Evolutionary conservation across 352 stramenopile species (phyloP).

Genomic region (Pythium apleroticum): DNA sequence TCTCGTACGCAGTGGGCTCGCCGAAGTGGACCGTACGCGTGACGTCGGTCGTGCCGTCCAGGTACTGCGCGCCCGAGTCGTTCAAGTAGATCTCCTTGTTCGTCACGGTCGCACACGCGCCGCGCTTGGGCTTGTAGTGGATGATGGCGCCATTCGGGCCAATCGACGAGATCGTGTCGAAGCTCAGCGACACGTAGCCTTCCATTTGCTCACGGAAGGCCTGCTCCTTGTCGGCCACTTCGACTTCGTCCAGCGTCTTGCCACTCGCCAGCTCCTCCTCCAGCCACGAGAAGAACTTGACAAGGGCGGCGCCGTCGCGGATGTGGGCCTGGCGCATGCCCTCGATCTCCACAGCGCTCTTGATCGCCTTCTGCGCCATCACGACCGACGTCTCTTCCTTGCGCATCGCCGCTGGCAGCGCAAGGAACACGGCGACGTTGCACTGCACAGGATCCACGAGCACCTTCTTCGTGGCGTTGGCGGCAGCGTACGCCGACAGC

Average conservation of each 20-base stretch:
- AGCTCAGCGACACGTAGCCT: constrained; percentile 92
- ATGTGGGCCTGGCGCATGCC: constrained; percentile 95
- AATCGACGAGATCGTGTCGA: constrained; percentile 98
- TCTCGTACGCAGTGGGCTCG: constrained; percentile 89
- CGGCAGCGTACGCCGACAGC: constrained; percentile 45
- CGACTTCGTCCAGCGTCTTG: constrained; percentile 71
- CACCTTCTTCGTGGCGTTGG: constrained; percentile 58
- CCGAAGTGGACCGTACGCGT: constrained; percentile 99
- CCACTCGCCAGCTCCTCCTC: constrained; percentile 66
- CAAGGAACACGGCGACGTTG: constrained; percentile 83
- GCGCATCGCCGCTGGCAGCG: constrained; percentile 66
- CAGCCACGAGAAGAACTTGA: constrained; percentile 94
- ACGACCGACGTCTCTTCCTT: constrained; percentile 79
- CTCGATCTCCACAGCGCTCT: constrained; percentile 94
- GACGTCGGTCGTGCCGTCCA: constrained; percentile 98
- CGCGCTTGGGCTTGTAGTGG: constrained; percentile 89
- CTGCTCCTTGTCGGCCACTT: constrained; percentile 93
- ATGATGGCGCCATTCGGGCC: constrained; percentile 97
- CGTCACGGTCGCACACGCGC: constrained; percentile 85
- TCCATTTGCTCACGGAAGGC: constrained; percentile 81
- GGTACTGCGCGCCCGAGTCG: constrained; percentile 98
- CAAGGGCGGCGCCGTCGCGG: constrained; percentile 94
- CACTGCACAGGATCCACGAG: constrained; percentile 80
- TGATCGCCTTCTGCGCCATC: constrained; percentile 90
- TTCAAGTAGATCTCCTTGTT: constrained; percentile 96